Evolutionary conservation across 1,284 basidiomycete genomes (phyloP).

Genomic region (Malassezia vespertilionis): DNA sequence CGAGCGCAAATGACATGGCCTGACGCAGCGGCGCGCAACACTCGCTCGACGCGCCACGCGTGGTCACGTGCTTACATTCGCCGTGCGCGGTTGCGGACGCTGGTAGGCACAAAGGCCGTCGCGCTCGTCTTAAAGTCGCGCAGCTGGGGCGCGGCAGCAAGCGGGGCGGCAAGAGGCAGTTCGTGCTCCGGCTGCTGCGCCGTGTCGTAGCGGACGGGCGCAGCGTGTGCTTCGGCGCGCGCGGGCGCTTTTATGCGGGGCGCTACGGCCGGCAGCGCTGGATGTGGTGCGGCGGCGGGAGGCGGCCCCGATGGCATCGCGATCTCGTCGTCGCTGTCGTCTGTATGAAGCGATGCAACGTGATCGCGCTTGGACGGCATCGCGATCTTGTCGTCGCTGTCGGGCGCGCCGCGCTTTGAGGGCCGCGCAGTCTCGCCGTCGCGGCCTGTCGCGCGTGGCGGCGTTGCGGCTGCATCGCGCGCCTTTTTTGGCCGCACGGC

Average conservation of each 20-base stretch:
- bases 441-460: too few relatives aligned
- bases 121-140: constrained; percentile 42
- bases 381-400: neutral
- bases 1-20: too few relatives aligned
- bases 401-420: too few relatives aligned
- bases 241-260: neutral
- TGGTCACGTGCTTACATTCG: constrained; percentile 7
- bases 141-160: constrained; percentile 39
- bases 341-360: constrained; percentile 6
- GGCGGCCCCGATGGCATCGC: constrained; percentile 38
- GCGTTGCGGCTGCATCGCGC: too few relatives aligned
- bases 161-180: constrained; percentile 18
- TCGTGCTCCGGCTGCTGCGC: neutral
- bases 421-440: too few relatives aligned
- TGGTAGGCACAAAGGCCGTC: constrained; percentile 37
- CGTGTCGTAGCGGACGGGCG: neutral
- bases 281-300: constrained; percentile 1
- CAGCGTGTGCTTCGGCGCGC: neutral
- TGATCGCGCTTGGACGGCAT: neutral
- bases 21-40: too few relatives aligned
- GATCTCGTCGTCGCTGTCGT: constrained; percentile 32
- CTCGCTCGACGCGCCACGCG: too few relatives aligned
- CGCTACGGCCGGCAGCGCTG: constrained; percentile 1
- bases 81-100: constrained; percentile 3
- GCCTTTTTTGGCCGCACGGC: neutral